Evolutionary conservation across 352 stramenopile species (phyloP).

Genomic region (Pythium monospermum): DNA sequence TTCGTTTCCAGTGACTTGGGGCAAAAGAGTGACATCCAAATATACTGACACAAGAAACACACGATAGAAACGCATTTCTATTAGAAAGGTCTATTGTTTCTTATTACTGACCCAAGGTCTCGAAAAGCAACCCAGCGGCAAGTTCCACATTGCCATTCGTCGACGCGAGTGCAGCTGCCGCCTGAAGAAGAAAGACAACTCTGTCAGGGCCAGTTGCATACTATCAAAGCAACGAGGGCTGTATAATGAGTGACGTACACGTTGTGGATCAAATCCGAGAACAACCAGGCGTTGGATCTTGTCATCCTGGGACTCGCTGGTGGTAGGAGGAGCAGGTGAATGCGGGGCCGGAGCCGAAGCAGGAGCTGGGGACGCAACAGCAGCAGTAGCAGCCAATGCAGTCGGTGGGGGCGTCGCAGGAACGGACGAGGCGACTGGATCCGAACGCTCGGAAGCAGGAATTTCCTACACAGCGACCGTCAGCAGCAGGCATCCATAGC

Average conservation of each 20-base stretch:
- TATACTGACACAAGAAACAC: slow-evolving; percentile 10
- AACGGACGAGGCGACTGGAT: slow-evolving; percentile 12
- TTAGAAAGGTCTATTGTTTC: neutral
- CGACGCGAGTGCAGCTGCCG: slow-evolving; percentile 51
- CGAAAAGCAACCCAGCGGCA: slow-evolving; percentile 76
- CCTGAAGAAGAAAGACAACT: slow-evolving; percentile 28
- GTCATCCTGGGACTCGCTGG: slow-evolving; percentile 24
- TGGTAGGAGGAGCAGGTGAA: slow-evolving; percentile 15
- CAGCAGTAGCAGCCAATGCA: neutral
- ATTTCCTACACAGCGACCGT: slow-evolving; percentile 46
- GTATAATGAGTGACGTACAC: slow-evolving; percentile 24
- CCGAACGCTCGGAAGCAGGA: slow-evolving; percentile 46
- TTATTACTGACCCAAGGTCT: slow-evolving; percentile 29
- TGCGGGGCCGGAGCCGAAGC: slow-evolving; percentile 10
- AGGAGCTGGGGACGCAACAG: neutral
- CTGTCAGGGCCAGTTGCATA: no score
- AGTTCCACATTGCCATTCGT: slow-evolving; percentile 80
- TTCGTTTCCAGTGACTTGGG: no score
- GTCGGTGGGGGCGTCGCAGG: slow-evolving; percentile 21
- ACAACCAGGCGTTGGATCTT: slow-evolving; percentile 66
- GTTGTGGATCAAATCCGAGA: slow-evolving; percentile 60
- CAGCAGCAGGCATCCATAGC: neutral
- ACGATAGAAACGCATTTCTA: slow-evolving; percentile 19
- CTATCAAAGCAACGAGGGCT: no score
- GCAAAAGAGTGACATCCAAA: no score